Evolutionary conservation across 2,329 filamentous ascomycete genomes (phyloP).

Genomic region (Phoma sp.): DNA sequence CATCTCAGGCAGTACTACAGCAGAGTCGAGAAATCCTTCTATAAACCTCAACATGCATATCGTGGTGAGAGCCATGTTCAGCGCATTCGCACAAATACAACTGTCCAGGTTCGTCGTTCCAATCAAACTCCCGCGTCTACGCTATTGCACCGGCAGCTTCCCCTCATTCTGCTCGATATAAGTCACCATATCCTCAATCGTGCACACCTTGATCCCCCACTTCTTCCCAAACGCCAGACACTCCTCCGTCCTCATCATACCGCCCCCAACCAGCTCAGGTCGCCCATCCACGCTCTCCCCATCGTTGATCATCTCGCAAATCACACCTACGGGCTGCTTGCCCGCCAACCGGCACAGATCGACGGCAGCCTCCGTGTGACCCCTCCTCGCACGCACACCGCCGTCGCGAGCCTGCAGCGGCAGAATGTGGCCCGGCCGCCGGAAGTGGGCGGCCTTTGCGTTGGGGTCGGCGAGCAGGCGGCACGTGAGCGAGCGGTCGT

Average conservation of each 20-base stretch:
- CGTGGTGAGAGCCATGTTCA: not conserved
- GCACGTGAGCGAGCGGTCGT: slow-evolving; percentile 84
- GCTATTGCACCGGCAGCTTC: slow-evolving; percentile 28
- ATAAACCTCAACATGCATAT: slow-evolving; percentile 1
- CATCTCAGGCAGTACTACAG: not conserved
- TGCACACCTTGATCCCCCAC: slow-evolving; percentile 92
- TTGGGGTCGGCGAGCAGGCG: slow-evolving; percentile 73
- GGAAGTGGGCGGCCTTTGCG: slow-evolving; percentile 65
- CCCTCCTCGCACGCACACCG: slow-evolving; percentile 78
- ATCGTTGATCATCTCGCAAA: slow-evolving; percentile 90
- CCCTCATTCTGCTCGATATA: slow-evolving; percentile 81
- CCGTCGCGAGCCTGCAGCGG: slow-evolving; percentile 80
- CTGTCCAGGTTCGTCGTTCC: too few relatives aligned
- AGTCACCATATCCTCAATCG: slow-evolving; percentile 85
- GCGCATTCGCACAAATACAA: too few relatives aligned
- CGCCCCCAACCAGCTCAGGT: slow-evolving; percentile 70
- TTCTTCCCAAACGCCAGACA: slow-evolving; percentile 86
- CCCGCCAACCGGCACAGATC: slow-evolving; percentile 89
- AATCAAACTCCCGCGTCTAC: not conserved
- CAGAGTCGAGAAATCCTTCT: not conserved
- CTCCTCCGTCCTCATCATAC: slow-evolving; percentile 90
- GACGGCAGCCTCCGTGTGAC: slow-evolving; percentile 92
- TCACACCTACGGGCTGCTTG: slow-evolving; percentile 74
- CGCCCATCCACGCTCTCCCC: slow-evolving; percentile 74
- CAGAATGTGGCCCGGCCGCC: slow-evolving; percentile 88